These are phyloP conservation scores for Aquilaria malaccensis DNA, from an alignment of 345 rosid species.

Conservation along the genomic window DNA sequence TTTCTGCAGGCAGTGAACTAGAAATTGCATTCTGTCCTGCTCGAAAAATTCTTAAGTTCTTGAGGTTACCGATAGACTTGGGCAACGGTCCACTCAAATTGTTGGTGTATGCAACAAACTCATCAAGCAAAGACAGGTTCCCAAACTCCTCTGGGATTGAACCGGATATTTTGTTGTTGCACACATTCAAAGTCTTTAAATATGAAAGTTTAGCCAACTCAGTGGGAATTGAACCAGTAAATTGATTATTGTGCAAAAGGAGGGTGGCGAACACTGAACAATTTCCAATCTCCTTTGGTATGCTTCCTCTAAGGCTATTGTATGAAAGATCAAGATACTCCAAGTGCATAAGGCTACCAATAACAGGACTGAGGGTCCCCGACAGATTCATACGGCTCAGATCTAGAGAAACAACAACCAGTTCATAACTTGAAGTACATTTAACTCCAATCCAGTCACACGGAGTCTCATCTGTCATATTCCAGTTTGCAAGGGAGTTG, in stretches of 20 bases:
- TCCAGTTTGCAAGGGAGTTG: conserved; percentile 56
- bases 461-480: conserved; percentile 55
- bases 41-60: conserved; percentile 44
- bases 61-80: conserved; percentile 66
- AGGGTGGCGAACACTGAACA: conserved; percentile 45
- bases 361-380: conserved; percentile 59
- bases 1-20: conserved; percentile 67
- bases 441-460: conserved; percentile 81
- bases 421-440: conserved; percentile 41
- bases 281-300: conserved; percentile 73
- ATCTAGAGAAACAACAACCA: conserved; percentile 52
- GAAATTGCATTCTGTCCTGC: conserved; percentile 79
- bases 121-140: conserved; percentile 45
- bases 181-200: conserved; percentile 46
- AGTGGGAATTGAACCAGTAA: conserved; percentile 53
- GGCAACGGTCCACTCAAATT: conserved; percentile 80
- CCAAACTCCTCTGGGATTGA: conserved; percentile 68
- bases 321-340: conserved; percentile 55
- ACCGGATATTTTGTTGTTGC: conserved; percentile 79
- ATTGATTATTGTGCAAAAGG: conserved; percentile 58
- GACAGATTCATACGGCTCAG: conserved; percentile 75
- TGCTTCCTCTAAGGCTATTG: conserved; percentile 42
- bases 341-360: conserved; percentile 58
- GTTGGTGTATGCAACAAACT: conserved; percentile 72
- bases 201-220: conserved; percentile 40